Percentiles rank a stretch among this genome's conserved stretches.
Conservation (phyloP, 805 yeast genomes). For the Allodekkera sacchari region DNA sequence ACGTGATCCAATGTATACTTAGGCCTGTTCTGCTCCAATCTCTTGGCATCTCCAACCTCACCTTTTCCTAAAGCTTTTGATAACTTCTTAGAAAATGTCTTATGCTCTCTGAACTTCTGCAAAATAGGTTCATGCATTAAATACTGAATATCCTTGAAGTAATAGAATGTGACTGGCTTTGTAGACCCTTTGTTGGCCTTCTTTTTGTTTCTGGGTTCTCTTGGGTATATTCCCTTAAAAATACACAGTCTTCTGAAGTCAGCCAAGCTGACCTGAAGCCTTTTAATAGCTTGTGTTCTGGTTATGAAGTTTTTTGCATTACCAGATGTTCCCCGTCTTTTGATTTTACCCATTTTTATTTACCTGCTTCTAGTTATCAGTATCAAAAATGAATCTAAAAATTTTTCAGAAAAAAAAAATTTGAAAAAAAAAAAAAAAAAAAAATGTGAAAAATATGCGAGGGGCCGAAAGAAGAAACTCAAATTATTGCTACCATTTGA, state of each 20-base stretch:
- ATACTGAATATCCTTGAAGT: slow-evolving; percentile 89
- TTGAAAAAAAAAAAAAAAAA: neutral
- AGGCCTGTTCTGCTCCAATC: slow-evolving; percentile 73
- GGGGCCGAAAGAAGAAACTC: no score
- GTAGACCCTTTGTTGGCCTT: slow-evolving; percentile 98
- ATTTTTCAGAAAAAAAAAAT: neutral
- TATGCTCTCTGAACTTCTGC: slow-evolving; percentile 88
- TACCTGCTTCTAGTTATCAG: neutral
- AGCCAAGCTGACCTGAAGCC: slow-evolving; percentile 86
- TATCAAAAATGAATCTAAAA: no score
- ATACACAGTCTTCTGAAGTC: slow-evolving; percentile 96
- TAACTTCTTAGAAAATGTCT: slow-evolving; percentile 85
- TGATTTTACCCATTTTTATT: slow-evolving; percentile 48
- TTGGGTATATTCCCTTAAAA: slow-evolving; percentile 95
- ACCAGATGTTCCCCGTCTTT: slow-evolving; percentile 79
- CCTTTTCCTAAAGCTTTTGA: slow-evolving; percentile 88
- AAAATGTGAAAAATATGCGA: no score
- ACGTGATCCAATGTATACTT: slow-evolving; percentile 81
- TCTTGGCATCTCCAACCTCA: slow-evolving; percentile 82
- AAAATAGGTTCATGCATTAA: slow-evolving; percentile 91
- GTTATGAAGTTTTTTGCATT: slow-evolving; percentile 90
- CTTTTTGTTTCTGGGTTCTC: slow-evolving; percentile 93
- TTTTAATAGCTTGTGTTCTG: slow-evolving; percentile 88
- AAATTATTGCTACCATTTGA: no score
- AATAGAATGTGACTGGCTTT: slow-evolving; percentile 91